These are phyloP conservation scores for Aspergillus transmontanensis DNA, from an alignment of 2,329 filamentous ascomycete species.

Conservation along the genomic window DNA sequence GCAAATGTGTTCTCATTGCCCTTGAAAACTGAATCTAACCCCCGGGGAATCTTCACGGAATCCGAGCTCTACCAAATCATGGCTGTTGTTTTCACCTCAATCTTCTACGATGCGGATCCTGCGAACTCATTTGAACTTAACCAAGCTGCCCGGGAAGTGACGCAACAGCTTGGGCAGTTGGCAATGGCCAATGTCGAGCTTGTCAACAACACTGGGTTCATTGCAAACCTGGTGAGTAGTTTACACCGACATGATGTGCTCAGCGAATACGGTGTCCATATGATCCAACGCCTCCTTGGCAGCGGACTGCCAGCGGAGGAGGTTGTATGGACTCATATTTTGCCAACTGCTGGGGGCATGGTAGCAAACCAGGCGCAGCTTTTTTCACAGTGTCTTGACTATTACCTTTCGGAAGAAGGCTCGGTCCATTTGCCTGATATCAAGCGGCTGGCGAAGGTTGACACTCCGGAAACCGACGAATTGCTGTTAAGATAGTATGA, in stretches of 20 bases:
- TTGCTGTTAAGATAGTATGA: slow-evolving; percentile 54
- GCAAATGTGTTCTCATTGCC: slow-evolving; percentile 59
- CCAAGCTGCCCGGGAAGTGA: slow-evolving; percentile 50
- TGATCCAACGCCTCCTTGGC: slow-evolving; percentile 57
- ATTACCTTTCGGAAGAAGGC: slow-evolving; percentile 56
- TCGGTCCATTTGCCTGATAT: slow-evolving; percentile 52
- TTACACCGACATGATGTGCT: slow-evolving; percentile 48
- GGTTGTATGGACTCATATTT: slow-evolving; percentile 59
- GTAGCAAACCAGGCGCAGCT: slow-evolving; percentile 61
- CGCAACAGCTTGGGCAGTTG: slow-evolving; percentile 53
- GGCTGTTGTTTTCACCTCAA: slow-evolving; percentile 54
- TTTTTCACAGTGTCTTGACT: slow-evolving; percentile 60
- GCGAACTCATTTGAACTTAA: slow-evolving; percentile 55
- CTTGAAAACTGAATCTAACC: slow-evolving; percentile 55
- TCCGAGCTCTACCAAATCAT: slow-evolving; percentile 57
- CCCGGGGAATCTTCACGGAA: slow-evolving; percentile 56
- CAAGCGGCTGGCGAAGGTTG: slow-evolving; percentile 48
- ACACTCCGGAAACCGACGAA: slow-evolving; percentile 50
- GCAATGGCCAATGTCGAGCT: slow-evolving; percentile 53
- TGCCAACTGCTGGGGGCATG: slow-evolving; percentile 60
- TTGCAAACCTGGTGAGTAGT: slow-evolving; percentile 43
- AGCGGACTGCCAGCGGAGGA: slow-evolving; percentile 50
- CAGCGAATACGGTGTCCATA: slow-evolving; percentile 57
- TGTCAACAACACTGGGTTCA: slow-evolving; percentile 45
- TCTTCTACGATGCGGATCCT: slow-evolving; percentile 59